Percentiles rank a stretch among this genome's conserved stretches.
phyloP scores from a whole-genome alignment of 1,284 basidiomycete species.

The Cryptococcus depauperatus region DNA sequence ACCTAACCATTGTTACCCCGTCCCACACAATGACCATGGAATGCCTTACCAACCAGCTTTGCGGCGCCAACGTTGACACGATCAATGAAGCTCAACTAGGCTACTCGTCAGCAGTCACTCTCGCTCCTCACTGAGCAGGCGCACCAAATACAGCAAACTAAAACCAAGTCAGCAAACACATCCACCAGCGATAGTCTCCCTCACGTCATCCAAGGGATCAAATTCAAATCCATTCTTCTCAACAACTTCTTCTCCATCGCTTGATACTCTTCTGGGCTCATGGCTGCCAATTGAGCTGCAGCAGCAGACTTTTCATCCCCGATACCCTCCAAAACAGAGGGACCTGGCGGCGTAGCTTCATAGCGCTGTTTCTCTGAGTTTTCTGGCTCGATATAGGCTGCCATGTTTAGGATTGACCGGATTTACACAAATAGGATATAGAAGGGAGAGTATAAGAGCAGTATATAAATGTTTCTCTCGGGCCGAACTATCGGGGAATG shows the following conservation, averaged over 20 bases:
- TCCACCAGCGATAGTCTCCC: constrained; percentile 6
- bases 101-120: not conserved
- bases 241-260: constrained; percentile 39
- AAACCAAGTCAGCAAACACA: not conserved
- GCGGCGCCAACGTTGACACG: constrained; percentile 47
- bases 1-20: too few species aligned
- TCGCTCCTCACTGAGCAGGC: constrained; percentile 31
- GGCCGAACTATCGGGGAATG: too few species aligned
- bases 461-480: too few species aligned
- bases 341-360: too few species aligned
- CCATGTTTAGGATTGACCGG: too few species aligned
- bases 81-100: constrained; percentile 27
- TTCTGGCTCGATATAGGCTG: too few species aligned
- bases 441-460: too few species aligned
- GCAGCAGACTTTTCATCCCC: constrained; percentile 6
- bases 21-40: too few species aligned
- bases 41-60: constrained; percentile 31
- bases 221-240: constrained; percentile 39
- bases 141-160: constrained; percentile 35
- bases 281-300: constrained; percentile 20
- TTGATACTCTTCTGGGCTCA: constrained; percentile 35
- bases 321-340: too few species aligned
- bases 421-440: too few species aligned
- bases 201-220: constrained; percentile 46
- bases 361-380: too few species aligned